Evolutionary conservation across 2,329 filamentous ascomycete species (phyloP).

Genomic region (Cladosporium sp.): DNA sequence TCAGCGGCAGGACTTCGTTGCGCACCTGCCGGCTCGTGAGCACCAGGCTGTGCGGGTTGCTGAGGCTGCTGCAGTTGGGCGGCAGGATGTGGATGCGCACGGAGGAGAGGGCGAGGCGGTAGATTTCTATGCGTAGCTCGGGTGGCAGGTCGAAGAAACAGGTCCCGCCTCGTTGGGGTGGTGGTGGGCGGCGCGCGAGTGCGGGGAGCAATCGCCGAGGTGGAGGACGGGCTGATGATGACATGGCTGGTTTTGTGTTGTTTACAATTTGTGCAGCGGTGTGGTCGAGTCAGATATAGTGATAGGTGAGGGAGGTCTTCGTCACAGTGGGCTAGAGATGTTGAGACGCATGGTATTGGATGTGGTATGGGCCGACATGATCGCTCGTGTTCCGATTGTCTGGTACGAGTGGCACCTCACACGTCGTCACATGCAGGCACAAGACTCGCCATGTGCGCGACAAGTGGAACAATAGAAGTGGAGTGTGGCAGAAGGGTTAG

Average conservation of each 20-base stretch:
- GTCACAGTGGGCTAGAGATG: no score
- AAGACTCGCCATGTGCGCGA: no score
- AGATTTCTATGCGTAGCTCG: constrained; percentile 31
- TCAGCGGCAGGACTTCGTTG: constrained; percentile 29
- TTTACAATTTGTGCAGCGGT: no score
- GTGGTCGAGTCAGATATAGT: no score
- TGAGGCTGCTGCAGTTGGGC: constrained; percentile 15
- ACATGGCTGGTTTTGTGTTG: background rate
- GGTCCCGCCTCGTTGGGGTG: background rate
- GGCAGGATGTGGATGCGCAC: constrained; percentile 28
- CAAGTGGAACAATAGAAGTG: no score
- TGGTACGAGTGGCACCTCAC: no score
- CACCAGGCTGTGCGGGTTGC: constrained; percentile 24
- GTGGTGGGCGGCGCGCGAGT: background rate
- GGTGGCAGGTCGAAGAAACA: constrained; percentile 30
- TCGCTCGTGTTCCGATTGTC: no score
- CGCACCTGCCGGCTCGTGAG: constrained; percentile 26
- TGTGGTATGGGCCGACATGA: no score
- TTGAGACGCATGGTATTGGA: no score
- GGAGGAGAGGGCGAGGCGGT: constrained; percentile 26
- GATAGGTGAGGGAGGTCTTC: no score
- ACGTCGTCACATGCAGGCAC: no score
- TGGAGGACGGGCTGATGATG: background rate
- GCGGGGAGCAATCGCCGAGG: constrained; percentile 8
- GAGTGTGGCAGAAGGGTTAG: no score